Evolutionary conservation across 2,329 filamentous ascomycete species (phyloP).

Genomic region (Aspergillus sp.): DNA sequence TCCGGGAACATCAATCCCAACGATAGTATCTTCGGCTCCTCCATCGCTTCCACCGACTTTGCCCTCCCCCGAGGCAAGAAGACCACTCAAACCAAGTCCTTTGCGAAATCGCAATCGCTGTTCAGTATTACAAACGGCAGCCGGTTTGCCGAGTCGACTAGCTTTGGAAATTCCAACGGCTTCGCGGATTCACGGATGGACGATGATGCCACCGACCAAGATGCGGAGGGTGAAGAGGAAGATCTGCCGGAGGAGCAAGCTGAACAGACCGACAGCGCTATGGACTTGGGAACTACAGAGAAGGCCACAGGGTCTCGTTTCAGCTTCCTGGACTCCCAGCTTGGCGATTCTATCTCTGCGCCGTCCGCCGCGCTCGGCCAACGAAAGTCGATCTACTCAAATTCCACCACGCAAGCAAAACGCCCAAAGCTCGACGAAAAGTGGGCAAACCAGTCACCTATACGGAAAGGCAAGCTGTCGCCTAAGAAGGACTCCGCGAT

Average conservation of each 20-base stretch:
- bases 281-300: constrained; percentile 28
- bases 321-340: constrained; percentile 37
- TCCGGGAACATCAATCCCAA: constrained; percentile 38
- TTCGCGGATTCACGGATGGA: constrained; percentile 31
- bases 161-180: constrained; percentile 28
- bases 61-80: constrained; percentile 32
- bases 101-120: constrained; percentile 29
- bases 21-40: constrained; percentile 42
- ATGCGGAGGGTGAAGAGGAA: constrained; percentile 43
- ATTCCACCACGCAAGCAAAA: constrained; percentile 42
- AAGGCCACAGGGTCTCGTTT: constrained; percentile 23
- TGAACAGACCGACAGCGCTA: constrained; percentile 35
- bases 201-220: constrained; percentile 28
- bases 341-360: constrained; percentile 27
- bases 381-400: constrained; percentile 45
- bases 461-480: constrained; percentile 37
- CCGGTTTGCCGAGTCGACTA: constrained; percentile 29
- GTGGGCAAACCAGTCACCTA: constrained; percentile 38
- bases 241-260: constrained; percentile 46
- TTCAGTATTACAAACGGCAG: constrained; percentile 33
- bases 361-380: constrained; percentile 22
- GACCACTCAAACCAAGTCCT: constrained; percentile 25
- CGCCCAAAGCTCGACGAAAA: constrained; percentile 45
- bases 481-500: constrained; percentile 63
- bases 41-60: constrained; percentile 39